phyloP scores from a whole-genome alignment of 1,284 basidiomycete species.

The Pseudozyma tsukubaensis region DNA sequence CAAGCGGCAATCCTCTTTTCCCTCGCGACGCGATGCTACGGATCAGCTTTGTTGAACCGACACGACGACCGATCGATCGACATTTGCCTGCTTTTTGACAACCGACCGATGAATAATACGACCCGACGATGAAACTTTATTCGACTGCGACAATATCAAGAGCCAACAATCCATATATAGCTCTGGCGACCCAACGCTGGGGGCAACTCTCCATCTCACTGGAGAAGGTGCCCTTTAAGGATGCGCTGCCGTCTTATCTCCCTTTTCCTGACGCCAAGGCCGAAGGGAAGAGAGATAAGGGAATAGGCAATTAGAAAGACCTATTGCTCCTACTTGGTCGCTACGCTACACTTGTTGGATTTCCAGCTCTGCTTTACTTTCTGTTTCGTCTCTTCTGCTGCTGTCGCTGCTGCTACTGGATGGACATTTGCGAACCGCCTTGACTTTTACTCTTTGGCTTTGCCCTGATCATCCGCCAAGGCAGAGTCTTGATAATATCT shows the following conservation, averaged over 20 bases:
- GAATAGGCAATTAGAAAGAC: constrained; percentile 46
- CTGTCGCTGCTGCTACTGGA: not conserved
- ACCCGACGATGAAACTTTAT: constrained; percentile 11
- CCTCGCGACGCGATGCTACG: constrained; percentile 1
- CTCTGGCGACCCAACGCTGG: constrained; percentile 51
- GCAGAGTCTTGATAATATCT: too few species aligned
- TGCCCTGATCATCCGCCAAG: not conserved
- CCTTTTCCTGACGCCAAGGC: not conserved
- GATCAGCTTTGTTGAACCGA: constrained; percentile 3
- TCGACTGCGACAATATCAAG: constrained; percentile 20
- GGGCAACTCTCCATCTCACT: not conserved
- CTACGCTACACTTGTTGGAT: constrained; percentile 3
- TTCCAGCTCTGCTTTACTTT: constrained; percentile 2
- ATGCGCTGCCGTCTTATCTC: constrained; percentile 44
- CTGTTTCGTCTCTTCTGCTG: constrained; percentile 16
- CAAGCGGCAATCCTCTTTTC: constrained; percentile 33
- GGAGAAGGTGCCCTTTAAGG: constrained; percentile 12
- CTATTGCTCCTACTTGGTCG: constrained; percentile 47
- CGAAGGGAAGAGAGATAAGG: constrained; percentile 25
- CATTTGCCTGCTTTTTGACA: constrained; percentile 1
- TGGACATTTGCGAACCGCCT: not conserved
- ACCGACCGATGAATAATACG: constrained; percentile 14
- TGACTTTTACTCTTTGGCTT: not conserved
- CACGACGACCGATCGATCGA: not conserved
- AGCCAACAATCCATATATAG: constrained; percentile 10